Evolutionary conservation across 176 grass and related monocot genomes (phyloP).

Genomic region (Tillandsia leiboldiana): DNA sequence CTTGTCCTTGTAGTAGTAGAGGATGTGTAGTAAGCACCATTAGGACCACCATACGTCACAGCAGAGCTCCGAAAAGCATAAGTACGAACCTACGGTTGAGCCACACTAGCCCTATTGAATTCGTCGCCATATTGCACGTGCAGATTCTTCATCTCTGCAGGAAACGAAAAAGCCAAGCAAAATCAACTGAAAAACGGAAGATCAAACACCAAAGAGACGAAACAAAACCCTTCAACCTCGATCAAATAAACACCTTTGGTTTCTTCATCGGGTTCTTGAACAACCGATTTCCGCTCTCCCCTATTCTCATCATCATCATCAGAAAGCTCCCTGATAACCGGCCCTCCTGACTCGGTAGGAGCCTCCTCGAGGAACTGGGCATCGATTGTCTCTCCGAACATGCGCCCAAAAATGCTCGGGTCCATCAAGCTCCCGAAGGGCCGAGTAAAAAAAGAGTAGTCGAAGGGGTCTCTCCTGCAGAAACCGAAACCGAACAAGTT

Average conservation of each 20-base stretch:
- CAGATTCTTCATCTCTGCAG: constrained; percentile 39
- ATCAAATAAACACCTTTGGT: constrained; percentile 32
- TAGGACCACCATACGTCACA: constrained; percentile 62
- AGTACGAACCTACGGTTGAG: constrained; percentile 19
- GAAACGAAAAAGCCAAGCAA: too few species aligned
- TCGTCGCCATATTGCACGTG: constrained; percentile 39
- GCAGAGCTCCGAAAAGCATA: constrained; percentile 69
- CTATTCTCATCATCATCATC: background rate
- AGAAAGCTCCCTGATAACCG: constrained; percentile 56
- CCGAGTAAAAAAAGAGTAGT: constrained; percentile 56
- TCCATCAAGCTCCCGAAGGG: constrained; percentile 47
- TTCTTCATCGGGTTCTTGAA: constrained; percentile 70
- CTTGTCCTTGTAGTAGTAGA: constrained; percentile 43
- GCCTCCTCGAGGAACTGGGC: constrained; percentile 34
- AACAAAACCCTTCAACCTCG: background rate
- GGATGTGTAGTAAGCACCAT: constrained; percentile 51
- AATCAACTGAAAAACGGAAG: background rate
- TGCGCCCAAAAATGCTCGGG: constrained; percentile 33
- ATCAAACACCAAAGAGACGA: background rate
- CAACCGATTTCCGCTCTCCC: constrained; percentile 26
- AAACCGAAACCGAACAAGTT: too few species aligned
- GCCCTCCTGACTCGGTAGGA: constrained; percentile 34
- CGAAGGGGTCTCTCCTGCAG: constrained; percentile 39
- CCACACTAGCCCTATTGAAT: constrained; percentile 19
- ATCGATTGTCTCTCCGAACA: constrained; percentile 22